These are phyloP conservation scores for Mycena alexandri DNA, from an alignment of 768 basidiomycete genomes.

Conservation along the genomic window DNA sequence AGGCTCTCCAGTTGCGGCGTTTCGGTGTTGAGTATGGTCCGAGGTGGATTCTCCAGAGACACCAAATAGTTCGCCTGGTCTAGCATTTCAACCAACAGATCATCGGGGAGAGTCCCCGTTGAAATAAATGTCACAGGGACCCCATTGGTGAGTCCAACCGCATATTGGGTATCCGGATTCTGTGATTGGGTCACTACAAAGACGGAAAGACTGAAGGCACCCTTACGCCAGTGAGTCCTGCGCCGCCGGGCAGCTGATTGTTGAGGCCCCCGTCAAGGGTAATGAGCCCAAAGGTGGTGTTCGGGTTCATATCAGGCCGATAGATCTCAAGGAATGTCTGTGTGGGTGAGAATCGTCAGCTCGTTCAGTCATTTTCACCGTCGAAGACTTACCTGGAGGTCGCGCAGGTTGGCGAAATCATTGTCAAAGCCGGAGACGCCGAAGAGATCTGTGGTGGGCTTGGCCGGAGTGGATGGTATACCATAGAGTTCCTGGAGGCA, in stretches of 20 bases:
- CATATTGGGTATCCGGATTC: neutral
- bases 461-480: neutral
- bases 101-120: neutral
- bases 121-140: conserved; percentile 9
- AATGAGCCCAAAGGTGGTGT: conserved; percentile 14
- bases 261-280: conserved; percentile 11
- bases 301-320: neutral
- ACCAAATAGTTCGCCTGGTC: conserved; percentile 12
- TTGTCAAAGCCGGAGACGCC: conserved; percentile 3
- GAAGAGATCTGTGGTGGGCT: neutral
- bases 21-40: neutral
- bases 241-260: conserved; percentile 6
- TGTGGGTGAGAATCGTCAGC: neutral
- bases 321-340: conserved; percentile 5
- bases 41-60: neutral
- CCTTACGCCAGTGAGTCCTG: neutral
- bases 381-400: neutral
- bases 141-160: neutral
- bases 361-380: too few species aligned
- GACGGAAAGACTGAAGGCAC: neutral
- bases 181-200: neutral
- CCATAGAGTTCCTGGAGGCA: conserved; percentile 17
- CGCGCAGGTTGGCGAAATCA: conserved; percentile 16
- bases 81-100: neutral
- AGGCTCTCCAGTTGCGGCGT: neutral